phyloP scores from a whole-genome alignment of 1,139 yeast genomes.

The Nadsonia starkeyi-henricii region DNA sequence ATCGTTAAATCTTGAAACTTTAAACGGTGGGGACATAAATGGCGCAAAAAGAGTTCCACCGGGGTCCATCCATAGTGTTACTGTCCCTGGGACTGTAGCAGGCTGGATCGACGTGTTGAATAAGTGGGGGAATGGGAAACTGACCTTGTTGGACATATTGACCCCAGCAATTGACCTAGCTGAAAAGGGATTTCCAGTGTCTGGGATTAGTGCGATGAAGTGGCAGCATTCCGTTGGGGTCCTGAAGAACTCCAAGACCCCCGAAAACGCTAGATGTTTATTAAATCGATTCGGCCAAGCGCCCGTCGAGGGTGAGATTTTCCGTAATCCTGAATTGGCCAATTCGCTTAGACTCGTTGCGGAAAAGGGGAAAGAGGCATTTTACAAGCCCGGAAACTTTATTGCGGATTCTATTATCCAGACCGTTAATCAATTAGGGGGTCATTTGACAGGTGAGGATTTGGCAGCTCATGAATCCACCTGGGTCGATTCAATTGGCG shows the following conservation, averaged over 20 bases:
- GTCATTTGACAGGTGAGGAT: constrained; percentile 43
- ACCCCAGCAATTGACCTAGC: constrained; percentile 64
- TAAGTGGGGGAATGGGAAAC: constrained; percentile 61
- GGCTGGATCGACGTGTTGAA: constrained; percentile 62
- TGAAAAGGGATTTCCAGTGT: constrained; percentile 50
- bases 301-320: constrained; percentile 50
- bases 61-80: constrained; percentile 44
- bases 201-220: constrained; percentile 40
- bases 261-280: not conserved
- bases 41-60: constrained; percentile 32
- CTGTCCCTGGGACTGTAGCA: constrained; percentile 68
- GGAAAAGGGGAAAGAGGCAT: constrained; percentile 45
- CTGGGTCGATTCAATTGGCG: constrained; percentile 45
- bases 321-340: constrained; percentile 42
- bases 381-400: constrained; percentile 41
- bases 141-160: constrained; percentile 43
- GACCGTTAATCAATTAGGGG: constrained; percentile 39
- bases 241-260: constrained; percentile 28
- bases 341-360: constrained; percentile 40
- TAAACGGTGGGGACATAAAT: no score
- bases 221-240: constrained; percentile 34
- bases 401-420: constrained; percentile 53
- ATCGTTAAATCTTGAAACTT: constrained; percentile 36
- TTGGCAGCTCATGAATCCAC: constrained; percentile 42
- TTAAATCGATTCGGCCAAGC: constrained; percentile 25